Evolutionary conservation across 352 stramenopile genomes (phyloP), one percentile per base, ranked within the genome.

Genomic region (Phytophthora aleatoria): DNA sequence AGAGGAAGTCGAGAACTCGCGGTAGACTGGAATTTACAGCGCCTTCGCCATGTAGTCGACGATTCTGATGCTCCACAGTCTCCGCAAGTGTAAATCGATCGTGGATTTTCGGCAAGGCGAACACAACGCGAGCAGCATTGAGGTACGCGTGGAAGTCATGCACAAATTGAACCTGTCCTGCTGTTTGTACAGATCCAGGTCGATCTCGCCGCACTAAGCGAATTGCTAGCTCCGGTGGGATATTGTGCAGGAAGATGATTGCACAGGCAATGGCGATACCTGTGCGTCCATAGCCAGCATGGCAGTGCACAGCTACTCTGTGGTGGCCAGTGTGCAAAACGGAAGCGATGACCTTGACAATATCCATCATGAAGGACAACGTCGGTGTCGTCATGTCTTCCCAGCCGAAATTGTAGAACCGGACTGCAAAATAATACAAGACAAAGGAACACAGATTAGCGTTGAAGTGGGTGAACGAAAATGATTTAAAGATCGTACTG

Each of bases 401-500:
- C 90, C 90, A 97, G 1, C 83, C 83, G 74, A 96, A 97, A 59
- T 97, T 97, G 73, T 91, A 95, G 67, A 96, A 96, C 13, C 77
- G 81, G 50, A 97, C 90, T 96, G 30, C 12, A 33, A 5, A 30
- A 50, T 27, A 57, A 38, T 35, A 20, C 20, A 20, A 20, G 20
- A 1, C 20, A 20, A 20, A 1, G 20, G 20, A 20, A 20, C 20
- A 1, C 20, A 20, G 20, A 20, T 20, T 20, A 20, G 20, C 16
- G 27, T 36, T 42, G 5, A 41, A 33, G 33, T 20, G 20, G 20
- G 20, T 20, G 16, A 51, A 68, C 20, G 6, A 9, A 6, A 33
- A 43, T 3, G 33, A 77, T 39, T 35, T 20, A 20, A 41, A 6
- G 35, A 16, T n/a, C 67, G 31, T 67, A 97, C 90, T 97, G 54